Evolutionary conservation across 352 stramenopile species (phyloP).

Genomic region (Blastocystis sp.): DNA sequence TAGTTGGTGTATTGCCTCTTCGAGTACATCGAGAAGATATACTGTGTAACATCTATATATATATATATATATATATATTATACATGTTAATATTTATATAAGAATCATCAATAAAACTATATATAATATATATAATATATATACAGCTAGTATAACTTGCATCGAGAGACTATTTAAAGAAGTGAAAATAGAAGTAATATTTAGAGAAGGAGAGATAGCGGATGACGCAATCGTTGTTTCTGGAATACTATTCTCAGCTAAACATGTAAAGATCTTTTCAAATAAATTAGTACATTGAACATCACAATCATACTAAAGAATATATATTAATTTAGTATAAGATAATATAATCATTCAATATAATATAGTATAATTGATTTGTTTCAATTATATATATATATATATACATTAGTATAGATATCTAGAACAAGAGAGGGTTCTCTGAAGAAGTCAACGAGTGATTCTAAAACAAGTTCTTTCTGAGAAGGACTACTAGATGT

Average conservation of each 20-base stretch:
- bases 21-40: no score
- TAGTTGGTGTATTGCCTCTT: no score
- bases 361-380: no score
- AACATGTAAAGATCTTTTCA: slow-evolving; percentile 74
- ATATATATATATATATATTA: slow-evolving; percentile 20
- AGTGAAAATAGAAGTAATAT: slow-evolving; percentile 1
- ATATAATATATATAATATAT: background rate
- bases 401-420: slow-evolving; percentile 73
- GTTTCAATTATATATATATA: background rate
- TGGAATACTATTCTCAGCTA: slow-evolving; percentile 44
- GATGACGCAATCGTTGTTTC: background rate
- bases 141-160: background rate
- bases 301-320: slow-evolving; percentile 76
- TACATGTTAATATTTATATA: background rate
- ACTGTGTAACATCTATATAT: no score
- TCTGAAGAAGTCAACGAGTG: slow-evolving; percentile 81
- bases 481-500: background rate
- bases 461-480: slow-evolving; percentile 66
- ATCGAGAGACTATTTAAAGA: background rate
- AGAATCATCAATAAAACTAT: background rate
- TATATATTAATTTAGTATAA: no score
- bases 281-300: slow-evolving; percentile 94
- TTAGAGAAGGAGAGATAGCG: background rate
- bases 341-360: no score
- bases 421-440: slow-evolving; percentile 88